Percentiles rank a stretch among this genome's conserved stretches.
phyloP scores from a whole-genome alignment of 345 rosid genomes.

The Carallia pectinifolia region DNA sequence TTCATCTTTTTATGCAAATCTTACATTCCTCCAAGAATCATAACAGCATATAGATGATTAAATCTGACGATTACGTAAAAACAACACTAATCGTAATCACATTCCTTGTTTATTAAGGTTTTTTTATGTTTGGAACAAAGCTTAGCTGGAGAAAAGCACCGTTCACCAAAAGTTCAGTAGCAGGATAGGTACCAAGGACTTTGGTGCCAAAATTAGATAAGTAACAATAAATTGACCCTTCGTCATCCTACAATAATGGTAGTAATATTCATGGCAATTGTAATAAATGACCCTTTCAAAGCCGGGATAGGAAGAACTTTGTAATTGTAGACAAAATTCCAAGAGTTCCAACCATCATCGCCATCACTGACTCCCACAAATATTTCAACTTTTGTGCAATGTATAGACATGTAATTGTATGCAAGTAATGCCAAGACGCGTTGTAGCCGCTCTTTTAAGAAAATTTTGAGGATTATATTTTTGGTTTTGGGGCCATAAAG shows the following conservation, averaged over 20 bases:
- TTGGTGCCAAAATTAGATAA: not conserved
- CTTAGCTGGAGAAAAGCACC: constrained; percentile 14
- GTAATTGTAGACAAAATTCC: no score
- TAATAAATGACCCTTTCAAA: not conserved
- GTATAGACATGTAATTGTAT: no score
- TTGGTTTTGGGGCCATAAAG: not conserved
- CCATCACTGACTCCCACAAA: no score
- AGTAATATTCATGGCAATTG: not conserved
- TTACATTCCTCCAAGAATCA: not conserved
- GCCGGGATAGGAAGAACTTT: no score
- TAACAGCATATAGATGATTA: not conserved
- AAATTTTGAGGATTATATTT: not conserved
- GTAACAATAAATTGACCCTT: not conserved
- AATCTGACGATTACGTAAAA: not conserved
- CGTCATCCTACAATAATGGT: not conserved
- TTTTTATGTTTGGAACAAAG: not conserved
- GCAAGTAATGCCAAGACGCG: not conserved
- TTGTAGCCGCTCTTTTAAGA: constrained; percentile 3
- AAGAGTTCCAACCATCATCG: no score
- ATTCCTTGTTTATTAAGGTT: not conserved
- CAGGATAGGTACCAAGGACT: not conserved
- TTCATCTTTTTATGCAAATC: no score
- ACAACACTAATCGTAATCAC: not conserved
- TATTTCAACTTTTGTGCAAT: no score
- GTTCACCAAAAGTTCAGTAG: constrained; percentile 10